phyloP scores from a whole-genome alignment of 176 grass and related monocot species.

The Poa annua region DNA sequence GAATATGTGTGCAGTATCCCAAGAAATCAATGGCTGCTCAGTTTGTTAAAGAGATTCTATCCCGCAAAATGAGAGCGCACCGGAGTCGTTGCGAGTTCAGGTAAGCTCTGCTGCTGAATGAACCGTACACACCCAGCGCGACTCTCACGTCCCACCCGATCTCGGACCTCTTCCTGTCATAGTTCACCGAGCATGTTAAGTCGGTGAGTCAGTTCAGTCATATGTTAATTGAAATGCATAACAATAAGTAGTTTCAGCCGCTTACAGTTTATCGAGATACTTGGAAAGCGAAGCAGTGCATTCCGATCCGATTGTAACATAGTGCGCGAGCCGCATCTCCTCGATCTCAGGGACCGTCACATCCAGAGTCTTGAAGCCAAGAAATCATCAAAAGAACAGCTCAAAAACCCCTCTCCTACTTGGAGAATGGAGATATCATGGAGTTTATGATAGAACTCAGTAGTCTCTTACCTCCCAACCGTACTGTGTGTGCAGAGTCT shows the following conservation, averaged over 20 bases:
- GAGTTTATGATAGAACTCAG: background rate
- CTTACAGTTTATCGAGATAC: conserved; percentile 83
- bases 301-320: conserved; percentile 91
- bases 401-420: background rate
- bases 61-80: conserved; percentile 19
- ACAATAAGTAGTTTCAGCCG: background rate
- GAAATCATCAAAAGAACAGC: background rate
- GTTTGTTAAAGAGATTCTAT: background rate
- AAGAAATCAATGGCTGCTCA: background rate
- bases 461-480: conserved; percentile 78
- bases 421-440: background rate
- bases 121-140: conserved; percentile 73
- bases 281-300: conserved; percentile 80
- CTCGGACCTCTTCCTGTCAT: conserved; percentile 62
- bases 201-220: background rate
- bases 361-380: conserved; percentile 57
- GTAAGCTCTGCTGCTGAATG: conserved; percentile 91
- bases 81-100: conserved; percentile 87
- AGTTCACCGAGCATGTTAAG: background rate
- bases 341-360: conserved; percentile 92
- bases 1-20: background rate
- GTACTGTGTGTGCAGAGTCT: conserved; percentile 54
- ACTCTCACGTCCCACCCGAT: conserved; percentile 89
- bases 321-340: conserved; percentile 96
- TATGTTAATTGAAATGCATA: background rate